These are phyloP conservation scores for Cladophialophora carrionii DNA, from an alignment of 2,329 filamentous ascomycete species.

Conservation along the genomic window DNA sequence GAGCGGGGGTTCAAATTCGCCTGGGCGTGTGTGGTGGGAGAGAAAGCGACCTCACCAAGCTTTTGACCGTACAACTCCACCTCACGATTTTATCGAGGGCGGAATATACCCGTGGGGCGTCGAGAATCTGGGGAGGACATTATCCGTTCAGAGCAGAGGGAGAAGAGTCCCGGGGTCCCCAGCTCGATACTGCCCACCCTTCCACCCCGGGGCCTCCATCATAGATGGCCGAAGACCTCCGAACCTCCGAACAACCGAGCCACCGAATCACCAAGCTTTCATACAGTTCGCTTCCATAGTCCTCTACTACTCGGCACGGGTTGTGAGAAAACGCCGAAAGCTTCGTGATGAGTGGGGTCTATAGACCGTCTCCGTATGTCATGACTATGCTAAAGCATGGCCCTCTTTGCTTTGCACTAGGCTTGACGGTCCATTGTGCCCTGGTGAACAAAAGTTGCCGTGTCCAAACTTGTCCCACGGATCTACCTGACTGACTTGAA, in stretches of 20 bases:
- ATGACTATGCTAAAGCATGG: constrained; percentile 5
- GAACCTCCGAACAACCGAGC: background rate
- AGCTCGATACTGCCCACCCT: no score
- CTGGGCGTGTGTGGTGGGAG: background rate
- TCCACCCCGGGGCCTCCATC: no score
- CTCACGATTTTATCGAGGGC: constrained; percentile 8
- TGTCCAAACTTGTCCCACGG: constrained; percentile 8
- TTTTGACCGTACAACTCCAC: background rate
- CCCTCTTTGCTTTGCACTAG: constrained; percentile 8
- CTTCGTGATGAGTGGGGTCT: constrained; percentile 2
- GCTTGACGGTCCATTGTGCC: constrained; percentile 1
- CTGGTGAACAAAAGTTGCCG: constrained; percentile 3
- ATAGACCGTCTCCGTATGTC: background rate
- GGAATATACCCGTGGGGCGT: constrained; percentile 9
- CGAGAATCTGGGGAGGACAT: background rate
- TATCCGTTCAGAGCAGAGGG: background rate
- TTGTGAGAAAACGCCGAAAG: constrained; percentile 7
- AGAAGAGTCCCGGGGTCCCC: constrained; percentile 1
- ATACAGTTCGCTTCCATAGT: constrained; percentile 1
- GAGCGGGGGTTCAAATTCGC: background rate
- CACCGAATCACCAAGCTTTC: constrained; percentile 3
- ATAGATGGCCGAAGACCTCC: background rate
- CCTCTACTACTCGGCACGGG: no score
- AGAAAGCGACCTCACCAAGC: background rate
- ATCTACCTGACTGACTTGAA: background rate